These are phyloP conservation scores for Neostapfia colusana DNA, from an alignment of 176 grass and related monocot genomes.

Conservation along the genomic window DNA sequence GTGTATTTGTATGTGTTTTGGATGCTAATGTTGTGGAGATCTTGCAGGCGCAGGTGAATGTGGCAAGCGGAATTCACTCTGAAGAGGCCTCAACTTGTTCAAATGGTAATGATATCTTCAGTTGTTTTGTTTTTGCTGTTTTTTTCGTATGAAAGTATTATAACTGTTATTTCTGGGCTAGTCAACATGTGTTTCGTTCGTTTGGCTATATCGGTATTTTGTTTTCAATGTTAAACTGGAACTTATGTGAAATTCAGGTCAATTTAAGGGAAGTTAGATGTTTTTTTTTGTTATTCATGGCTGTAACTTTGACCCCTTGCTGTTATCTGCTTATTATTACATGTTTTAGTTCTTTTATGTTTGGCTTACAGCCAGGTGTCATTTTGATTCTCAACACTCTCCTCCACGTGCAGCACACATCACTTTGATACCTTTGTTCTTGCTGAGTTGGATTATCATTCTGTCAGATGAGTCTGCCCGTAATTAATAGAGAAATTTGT, in stretches of 20 bases:
- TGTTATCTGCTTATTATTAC: not conserved
- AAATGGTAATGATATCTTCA: constrained; percentile 23
- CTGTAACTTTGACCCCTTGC: not conserved
- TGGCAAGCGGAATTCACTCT: constrained; percentile 28
- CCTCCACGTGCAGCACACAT: not conserved
- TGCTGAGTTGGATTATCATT: not conserved
- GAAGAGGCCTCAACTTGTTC: constrained; percentile 42
- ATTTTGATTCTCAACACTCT: not conserved
- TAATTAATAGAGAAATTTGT: constrained; percentile 19
- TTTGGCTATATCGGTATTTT: not conserved
- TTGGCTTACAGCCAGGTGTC: not conserved
- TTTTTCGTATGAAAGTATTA: not conserved
- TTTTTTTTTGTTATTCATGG: not conserved
- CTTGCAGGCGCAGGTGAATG: constrained; percentile 41
- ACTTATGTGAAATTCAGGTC: not conserved
- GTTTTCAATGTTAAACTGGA: not conserved
- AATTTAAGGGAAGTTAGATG: not conserved
- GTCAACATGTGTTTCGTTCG: not conserved
- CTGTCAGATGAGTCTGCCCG: not conserved
- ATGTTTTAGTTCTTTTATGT: not conserved
- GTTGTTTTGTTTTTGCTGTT: not conserved
- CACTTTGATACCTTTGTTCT: constrained; percentile 18
- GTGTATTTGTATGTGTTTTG: not conserved
- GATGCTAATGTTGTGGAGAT: not conserved
- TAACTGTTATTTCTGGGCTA: not conserved